These are phyloP conservation scores for Colletotrichum aenigma DNA, from an alignment of 2,329 filamentous ascomycete species.

Conservation along the genomic window DNA sequence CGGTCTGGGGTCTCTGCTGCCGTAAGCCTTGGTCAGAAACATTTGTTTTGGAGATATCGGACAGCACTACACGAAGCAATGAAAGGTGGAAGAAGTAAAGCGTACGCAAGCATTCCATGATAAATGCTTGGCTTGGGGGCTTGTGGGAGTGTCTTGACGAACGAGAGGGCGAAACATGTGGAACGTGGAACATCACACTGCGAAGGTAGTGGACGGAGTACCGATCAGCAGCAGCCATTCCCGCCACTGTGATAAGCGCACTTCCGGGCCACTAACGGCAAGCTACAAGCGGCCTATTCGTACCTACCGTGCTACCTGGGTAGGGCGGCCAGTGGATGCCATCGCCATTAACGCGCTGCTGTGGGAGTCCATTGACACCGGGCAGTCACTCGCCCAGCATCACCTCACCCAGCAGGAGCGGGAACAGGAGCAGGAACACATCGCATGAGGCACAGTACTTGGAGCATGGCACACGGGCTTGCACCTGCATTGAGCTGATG, in stretches of 20 bases:
- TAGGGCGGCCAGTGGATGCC: neutral
- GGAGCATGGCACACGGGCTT: neutral
- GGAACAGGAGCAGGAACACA: neutral
- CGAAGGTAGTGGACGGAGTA: neutral
- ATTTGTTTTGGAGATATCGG: slow-evolving; percentile 1
- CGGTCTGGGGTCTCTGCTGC: neutral
- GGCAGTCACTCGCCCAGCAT: neutral
- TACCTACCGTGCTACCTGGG: neutral
- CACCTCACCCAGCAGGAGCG: neutral
- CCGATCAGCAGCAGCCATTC: neutral
- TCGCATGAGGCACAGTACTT: neutral
- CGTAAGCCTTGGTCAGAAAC: slow-evolving; percentile 15
- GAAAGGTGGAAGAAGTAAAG: neutral
- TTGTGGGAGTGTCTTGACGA: neutral
- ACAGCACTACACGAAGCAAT: neutral
- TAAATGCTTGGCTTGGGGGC: slow-evolving; percentile 5
- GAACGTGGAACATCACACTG: neutral
- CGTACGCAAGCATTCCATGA: slow-evolving; percentile 15
- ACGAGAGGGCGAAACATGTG: neutral
- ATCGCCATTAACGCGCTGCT: neutral
- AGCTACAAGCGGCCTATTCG: neutral
- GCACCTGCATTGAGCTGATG: neutral
- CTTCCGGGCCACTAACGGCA: neutral
- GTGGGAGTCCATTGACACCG: neutral
- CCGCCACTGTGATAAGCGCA: neutral